Evolutionary conservation across 2,329 filamentous ascomycete species (phyloP).

Genomic region (Ceratocystis diversiconidia): DNA sequence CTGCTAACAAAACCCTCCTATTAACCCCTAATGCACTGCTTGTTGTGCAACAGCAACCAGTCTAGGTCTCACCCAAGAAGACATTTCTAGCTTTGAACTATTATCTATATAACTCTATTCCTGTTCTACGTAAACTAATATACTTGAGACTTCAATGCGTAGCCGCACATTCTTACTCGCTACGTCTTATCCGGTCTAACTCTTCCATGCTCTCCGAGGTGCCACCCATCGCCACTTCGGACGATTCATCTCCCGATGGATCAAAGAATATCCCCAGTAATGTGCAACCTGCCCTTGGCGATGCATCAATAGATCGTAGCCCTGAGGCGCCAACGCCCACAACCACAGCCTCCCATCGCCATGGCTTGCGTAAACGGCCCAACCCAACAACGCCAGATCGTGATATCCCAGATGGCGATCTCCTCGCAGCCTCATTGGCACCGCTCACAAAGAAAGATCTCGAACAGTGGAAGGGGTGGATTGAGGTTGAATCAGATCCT

Average conservation of each 20-base stretch:
- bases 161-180: neutral
- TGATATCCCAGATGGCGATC: slow-evolving; percentile 24
- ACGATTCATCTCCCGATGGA: neutral
- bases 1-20: neutral
- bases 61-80: neutral
- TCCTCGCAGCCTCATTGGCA: slow-evolving; percentile 34
- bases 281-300: neutral
- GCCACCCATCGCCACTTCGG: neutral
- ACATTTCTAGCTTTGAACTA: too few species aligned
- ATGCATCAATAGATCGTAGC: neutral
- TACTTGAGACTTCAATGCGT: too few species aligned
- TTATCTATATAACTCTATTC: too few species aligned
- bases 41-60: neutral
- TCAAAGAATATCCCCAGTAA: too few species aligned
- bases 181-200: neutral
- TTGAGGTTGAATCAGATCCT: slow-evolving; percentile 81
- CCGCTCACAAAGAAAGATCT: slow-evolving; percentile 39
- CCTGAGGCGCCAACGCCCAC: neutral
- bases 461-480: slow-evolving; percentile 55
- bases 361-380: neutral
- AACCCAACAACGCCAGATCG: neutral
- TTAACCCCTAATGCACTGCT: neutral
- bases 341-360: neutral
- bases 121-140: too few species aligned
- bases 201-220: neutral